phyloP scores from a whole-genome alignment of 345 rosid species.

The Rhizophora apiculata region DNA sequence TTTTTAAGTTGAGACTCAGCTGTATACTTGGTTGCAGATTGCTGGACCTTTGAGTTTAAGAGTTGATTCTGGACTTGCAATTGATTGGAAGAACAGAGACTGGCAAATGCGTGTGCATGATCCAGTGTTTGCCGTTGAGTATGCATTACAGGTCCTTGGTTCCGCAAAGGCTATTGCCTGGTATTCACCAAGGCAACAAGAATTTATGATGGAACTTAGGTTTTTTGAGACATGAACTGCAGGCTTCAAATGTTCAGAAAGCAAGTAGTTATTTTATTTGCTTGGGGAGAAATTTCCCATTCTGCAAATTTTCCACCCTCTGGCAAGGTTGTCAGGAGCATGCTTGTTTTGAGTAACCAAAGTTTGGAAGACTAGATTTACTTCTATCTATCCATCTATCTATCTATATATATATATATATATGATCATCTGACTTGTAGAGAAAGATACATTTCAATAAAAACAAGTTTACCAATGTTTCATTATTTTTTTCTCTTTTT shows the following conservation, averaged over 20 bases:
- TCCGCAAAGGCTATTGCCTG: conserved; percentile 93
- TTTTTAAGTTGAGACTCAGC: background rate
- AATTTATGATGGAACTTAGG: conserved; percentile 85
- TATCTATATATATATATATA: too few species aligned
- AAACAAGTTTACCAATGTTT: too few species aligned
- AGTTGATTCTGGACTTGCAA: conserved; percentile 61
- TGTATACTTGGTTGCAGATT: conserved; percentile 47
- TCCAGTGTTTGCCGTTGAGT: conserved; percentile 74
- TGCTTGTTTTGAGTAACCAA: too few species aligned
- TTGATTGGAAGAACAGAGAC: conserved; percentile 50
- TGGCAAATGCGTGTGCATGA: conserved; percentile 42
- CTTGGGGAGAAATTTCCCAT: background rate
- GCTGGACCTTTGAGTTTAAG: conserved; percentile 87
- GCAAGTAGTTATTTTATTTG: background rate
- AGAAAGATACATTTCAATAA: too few species aligned
- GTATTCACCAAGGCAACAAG: conserved; percentile 79
- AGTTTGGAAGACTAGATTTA: too few species aligned
- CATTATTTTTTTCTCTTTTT: too few species aligned
- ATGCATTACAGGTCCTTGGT: conserved; percentile 80
- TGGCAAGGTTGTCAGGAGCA: too few species aligned
- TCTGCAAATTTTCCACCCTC: background rate
- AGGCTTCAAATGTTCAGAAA: background rate
- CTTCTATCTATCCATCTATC: too few species aligned
- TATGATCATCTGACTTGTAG: too few species aligned
- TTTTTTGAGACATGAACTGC: conserved; percentile 55